Evolutionary conservation across 371 early-diverging fungal genomes (phyloP).

Genomic region (Mortierella sp.): DNA sequence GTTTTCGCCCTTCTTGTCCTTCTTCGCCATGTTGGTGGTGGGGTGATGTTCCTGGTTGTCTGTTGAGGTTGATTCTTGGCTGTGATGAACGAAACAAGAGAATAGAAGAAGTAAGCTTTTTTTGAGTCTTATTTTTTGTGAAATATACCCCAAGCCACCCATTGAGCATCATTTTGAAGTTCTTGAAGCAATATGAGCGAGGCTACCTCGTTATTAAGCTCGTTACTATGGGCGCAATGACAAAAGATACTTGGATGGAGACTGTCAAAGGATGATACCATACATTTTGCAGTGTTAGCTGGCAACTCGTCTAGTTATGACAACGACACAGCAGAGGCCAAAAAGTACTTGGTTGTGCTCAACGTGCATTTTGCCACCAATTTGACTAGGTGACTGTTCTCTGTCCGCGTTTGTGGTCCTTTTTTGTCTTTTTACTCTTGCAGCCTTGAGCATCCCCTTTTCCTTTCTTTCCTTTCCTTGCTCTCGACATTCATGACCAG

Average conservation of each 20-base stretch:
- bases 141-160: background rate
- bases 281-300: too few species aligned
- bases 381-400: too few species aligned
- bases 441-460: background rate
- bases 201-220: background rate
- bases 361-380: background rate
- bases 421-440: background rate
- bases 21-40: conserved; percentile 40
- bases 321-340: too few species aligned
- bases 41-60: background rate
- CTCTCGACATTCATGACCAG: conserved; percentile 17
- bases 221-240: background rate
- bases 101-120: background rate
- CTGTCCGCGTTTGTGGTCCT: too few species aligned
- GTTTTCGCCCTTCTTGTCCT: conserved; percentile 54
- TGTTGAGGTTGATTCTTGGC: background rate
- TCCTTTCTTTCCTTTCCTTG: background rate
- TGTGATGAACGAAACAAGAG: background rate
- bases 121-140: background rate
- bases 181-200: background rate
- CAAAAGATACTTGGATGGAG: background rate
- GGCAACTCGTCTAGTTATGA: too few species aligned
- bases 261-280: too few species aligned
- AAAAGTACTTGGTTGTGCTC: background rate
- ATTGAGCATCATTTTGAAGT: background rate